Conservation (phyloP, 2,329 filamentous ascomycete genomes). For the Apiospora koreana region DNA sequence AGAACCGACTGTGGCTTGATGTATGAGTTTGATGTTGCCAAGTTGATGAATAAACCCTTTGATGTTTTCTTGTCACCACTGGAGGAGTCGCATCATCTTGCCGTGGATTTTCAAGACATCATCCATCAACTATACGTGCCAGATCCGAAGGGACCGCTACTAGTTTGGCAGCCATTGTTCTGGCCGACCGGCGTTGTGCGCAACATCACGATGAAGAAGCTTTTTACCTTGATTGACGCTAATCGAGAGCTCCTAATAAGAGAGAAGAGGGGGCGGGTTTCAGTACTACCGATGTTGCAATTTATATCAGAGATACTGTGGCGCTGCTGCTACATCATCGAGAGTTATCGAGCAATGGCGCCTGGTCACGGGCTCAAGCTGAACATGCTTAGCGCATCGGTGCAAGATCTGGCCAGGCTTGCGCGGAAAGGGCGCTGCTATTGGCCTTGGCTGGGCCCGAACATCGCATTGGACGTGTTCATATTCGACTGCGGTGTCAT, state of each 20-base stretch:
- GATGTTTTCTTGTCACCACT: not conserved
- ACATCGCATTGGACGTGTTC: not conserved
- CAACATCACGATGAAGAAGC: too few relatives aligned
- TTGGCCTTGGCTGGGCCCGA: constrained; percentile 6
- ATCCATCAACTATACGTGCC: not conserved
- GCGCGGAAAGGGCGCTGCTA: not conserved
- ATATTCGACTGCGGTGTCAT: not conserved
- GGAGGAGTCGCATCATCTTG: not conserved
- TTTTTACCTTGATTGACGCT: not conserved
- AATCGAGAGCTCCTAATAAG: not conserved
- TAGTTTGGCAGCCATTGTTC: not conserved
- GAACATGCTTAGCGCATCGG: not conserved
- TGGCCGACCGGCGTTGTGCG: not conserved
- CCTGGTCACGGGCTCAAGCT: not conserved
- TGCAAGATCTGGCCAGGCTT: not conserved
- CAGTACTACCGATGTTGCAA: not conserved
- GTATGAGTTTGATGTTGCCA: not conserved
- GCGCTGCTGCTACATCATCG: constrained; percentile 8
- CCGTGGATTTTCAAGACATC: not conserved
- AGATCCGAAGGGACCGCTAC: not conserved
- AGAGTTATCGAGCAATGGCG: not conserved
- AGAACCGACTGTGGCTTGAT: not conserved
- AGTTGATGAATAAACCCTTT: not conserved
- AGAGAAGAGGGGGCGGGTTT: not conserved
- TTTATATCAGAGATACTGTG: not conserved